Base-by-base conservation (phyloP, 495 filamentous ascomycete genomes). In the Daldinia grandis region DNA sequence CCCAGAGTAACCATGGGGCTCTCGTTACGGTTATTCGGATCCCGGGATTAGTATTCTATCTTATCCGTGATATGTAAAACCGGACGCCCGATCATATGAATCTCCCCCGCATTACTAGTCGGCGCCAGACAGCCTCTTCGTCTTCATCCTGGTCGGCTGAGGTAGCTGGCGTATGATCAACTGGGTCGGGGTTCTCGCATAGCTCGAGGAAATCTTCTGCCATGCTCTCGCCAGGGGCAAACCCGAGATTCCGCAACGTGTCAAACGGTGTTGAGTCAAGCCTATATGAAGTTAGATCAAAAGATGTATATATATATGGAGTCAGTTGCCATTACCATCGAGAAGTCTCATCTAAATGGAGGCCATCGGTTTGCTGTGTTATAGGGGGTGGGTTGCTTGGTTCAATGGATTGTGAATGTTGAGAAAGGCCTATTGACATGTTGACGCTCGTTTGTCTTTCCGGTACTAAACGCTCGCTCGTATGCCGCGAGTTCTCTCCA, bases 81-180 rank as follows among this genome's bases (percentile, higher is more conserved):
- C n/a, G 24, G 17, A 25, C 21, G 7, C 7, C 3, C 42, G 3
- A 35, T 77, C 57, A 77, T 65, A 76, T 35, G 24, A 77, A 77
- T 38, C 75, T 75, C 4, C 75, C 75, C 25, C 63, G 66, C 75
- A 77, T 74, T n/a, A 77, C 75, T 54, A 77, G 64, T 57, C 75
- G 73, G 38, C 73, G 73, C 75, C 75, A 77, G 37, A 77, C 63
- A 24, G 70, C 73, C 25, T 77, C 75, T 68, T 77, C 75, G 27
- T 77, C 75, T 49, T 77, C 75, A 35, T 69, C 68, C 58, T 77
- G 75, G 17, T 76, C 75, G 53, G 54, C 68, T 19, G 68, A 62
- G 12, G 58, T 33, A 25, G 56, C 60, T 7, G 75, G 73, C 5
- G 75, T 73, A 30, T 68, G 66, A 17, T 77, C 68, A 7, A 77